Evolutionary conservation across 345 rosid genomes (phyloP), one percentile per base, ranked within the genome.

Genomic region (Noccaea bulbosa): DNA sequence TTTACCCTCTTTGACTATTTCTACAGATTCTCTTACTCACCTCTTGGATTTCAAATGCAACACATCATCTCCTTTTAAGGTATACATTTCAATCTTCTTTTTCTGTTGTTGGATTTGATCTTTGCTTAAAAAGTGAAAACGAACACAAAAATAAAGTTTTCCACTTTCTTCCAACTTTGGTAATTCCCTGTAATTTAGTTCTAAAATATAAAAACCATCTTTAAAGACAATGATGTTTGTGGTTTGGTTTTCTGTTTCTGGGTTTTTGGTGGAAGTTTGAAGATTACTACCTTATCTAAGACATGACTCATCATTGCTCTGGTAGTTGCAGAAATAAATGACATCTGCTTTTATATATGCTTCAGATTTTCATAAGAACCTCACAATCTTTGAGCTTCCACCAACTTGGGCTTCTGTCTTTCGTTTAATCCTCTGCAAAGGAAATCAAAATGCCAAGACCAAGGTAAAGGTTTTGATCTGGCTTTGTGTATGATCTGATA

Each of bases 391-490:
- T 22, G 30, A 62, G 58, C 55, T 32, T 51, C 55, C 66, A 46
- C 1, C 60, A 72, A 62, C 44, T 45, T 43, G 17, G 22, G 74
- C 41, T 49, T 50, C 59, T 15, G 43, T 61, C 32, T 55, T 59
- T 14, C 34, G 20, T 27, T 45, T 16, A 15, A 30, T 54, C 22
- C 22, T 60, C 58, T 12, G 37, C 39, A 33, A 5, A 47, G 1
- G 20, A 57, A 9, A 27, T 16, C 35, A 73, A 81, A 54, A 91
- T 91, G 98, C 93, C 90, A 27, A 83, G 90, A 81, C 85, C 92
- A 76, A 91, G 96, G 97, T 93, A 55, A 77, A 78, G 6, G 33
- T 61, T 46, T 32, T 32, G 37, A 40, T 43, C 53, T 71, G 8
- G 11, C 17, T 53, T 27, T 32, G 54, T 44, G 15, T 43, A 7